Conservation (phyloP, 1,284 basidiomycete genomes). For the Sphaerobolus stellatus region DNA sequence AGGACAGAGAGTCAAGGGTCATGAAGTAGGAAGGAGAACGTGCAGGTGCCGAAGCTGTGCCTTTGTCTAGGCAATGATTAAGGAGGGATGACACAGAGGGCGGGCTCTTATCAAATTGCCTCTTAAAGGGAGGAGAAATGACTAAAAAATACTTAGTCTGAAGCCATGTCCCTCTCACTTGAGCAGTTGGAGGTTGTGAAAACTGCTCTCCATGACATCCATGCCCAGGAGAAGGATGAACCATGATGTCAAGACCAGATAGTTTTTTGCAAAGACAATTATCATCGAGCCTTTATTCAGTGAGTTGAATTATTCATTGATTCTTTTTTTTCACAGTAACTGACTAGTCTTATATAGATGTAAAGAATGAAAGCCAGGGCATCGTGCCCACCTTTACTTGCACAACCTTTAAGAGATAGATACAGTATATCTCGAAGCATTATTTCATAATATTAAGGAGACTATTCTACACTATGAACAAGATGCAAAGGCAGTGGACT, state of each 20-base stretch:
- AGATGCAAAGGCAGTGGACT: slow-evolving; percentile 15
- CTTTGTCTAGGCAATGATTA: no score
- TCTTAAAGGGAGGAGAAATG: no score
- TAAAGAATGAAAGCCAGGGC: slow-evolving; percentile 9
- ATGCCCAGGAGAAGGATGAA: neutral
- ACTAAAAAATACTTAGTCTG: no score
- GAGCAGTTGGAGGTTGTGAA: no score
- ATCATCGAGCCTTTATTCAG: slow-evolving; percentile 6
- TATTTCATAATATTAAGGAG: slow-evolving; percentile 13
- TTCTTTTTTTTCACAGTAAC: neutral
- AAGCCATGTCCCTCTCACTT: no score
- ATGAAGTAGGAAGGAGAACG: no score
- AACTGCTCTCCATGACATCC: no score
- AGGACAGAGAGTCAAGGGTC: no score
- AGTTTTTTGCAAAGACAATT: neutral
- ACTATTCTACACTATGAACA: slow-evolving; percentile 4
- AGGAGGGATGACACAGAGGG: no score
- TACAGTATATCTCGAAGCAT: slow-evolving; percentile 20
- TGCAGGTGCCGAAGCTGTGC: no score
- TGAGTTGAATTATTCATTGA: neutral
- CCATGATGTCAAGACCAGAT: neutral
- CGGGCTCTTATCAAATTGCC: no score
- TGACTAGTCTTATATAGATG: slow-evolving; percentile 18
- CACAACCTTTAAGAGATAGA: slow-evolving; percentile 25
- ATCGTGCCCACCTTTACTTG: slow-evolving; percentile 20